Percentiles rank a stretch among this genome's conserved stretches.
These are phyloP conservation scores for Mycocentrospora acerina DNA, from an alignment of 2,329 filamentous ascomycete genomes.

Conservation along the genomic window DNA sequence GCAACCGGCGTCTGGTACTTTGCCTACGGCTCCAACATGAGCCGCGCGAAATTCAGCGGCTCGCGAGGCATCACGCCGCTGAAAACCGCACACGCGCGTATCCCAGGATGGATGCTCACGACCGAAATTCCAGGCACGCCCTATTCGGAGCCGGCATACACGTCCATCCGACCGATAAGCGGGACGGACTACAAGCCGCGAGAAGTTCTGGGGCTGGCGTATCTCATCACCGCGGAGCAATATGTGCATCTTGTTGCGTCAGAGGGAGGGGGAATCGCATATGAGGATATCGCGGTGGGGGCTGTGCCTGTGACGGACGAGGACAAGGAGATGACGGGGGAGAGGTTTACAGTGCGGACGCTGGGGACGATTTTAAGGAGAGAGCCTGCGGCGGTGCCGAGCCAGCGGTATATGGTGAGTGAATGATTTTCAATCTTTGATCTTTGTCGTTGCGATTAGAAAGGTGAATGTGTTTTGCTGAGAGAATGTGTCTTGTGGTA, in stretches of 20 bases:
- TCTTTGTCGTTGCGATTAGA: background rate
- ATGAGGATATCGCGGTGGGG: background rate
- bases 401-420: background rate
- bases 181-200: background rate
- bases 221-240: background rate
- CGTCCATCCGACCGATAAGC: background rate
- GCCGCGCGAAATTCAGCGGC: background rate
- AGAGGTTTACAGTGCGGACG: background rate
- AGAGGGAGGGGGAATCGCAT: background rate
- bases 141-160: background rate
- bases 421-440: background rate
- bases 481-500: background rate
- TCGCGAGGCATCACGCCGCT: background rate
- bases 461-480: no score
- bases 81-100: background rate
- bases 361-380: background rate
- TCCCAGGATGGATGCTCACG: background rate
- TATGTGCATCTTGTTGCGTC: background rate
- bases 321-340: no score
- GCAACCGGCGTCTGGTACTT: background rate
- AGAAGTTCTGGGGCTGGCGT: background rate
- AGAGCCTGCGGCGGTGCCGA: background rate
- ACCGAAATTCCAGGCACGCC: background rate
- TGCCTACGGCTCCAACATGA: constrained; percentile 1
- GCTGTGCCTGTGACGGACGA: background rate